A percentile compares a stretch with the other conserved stretches of the same genome.
Conservation (phyloP, 2,329 filamentous ascomycete species). For the Xylaria sp. region DNA sequence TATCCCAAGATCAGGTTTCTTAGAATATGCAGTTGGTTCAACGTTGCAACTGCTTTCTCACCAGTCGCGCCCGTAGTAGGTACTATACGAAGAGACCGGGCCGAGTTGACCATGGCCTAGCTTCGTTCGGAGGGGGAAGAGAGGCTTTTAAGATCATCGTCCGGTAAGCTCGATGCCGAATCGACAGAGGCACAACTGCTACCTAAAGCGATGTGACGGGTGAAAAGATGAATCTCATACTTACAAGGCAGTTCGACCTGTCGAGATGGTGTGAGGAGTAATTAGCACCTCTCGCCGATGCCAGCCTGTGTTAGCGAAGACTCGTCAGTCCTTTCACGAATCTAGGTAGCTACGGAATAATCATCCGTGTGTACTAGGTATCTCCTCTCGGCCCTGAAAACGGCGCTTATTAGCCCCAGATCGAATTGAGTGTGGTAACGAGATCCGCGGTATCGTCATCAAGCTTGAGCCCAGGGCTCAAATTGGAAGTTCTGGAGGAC, state of each 20-base stretch:
- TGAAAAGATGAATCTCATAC: not conserved
- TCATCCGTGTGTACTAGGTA: not conserved
- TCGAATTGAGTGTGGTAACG: not conserved
- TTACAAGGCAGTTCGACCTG: not conserved
- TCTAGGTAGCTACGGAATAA: not conserved
- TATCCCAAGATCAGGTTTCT: not conserved
- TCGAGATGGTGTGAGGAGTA: not conserved
- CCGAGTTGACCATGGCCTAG: not conserved
- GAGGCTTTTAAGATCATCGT: not conserved
- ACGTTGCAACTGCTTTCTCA: conserved; percentile 6
- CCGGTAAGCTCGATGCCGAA: not conserved
- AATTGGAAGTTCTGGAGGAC: not conserved
- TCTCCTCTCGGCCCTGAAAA: not conserved
- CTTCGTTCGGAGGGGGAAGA: not conserved
- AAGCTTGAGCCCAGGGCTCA: not conserved
- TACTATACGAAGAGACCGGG: not conserved
- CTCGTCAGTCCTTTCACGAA: not conserved
- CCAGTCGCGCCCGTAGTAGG: not conserved
- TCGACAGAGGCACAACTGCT: not conserved
- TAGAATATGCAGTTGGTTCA: conserved; percentile 19
- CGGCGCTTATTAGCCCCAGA: not conserved
- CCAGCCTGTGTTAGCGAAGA: not conserved
- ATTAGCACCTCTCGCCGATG: not conserved
- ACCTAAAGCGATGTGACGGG: not conserved
- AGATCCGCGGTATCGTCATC: not conserved